Evolutionary conservation across 164 flowering plant species (phyloP).

Genomic region (Kingdonia uniflora): DNA sequence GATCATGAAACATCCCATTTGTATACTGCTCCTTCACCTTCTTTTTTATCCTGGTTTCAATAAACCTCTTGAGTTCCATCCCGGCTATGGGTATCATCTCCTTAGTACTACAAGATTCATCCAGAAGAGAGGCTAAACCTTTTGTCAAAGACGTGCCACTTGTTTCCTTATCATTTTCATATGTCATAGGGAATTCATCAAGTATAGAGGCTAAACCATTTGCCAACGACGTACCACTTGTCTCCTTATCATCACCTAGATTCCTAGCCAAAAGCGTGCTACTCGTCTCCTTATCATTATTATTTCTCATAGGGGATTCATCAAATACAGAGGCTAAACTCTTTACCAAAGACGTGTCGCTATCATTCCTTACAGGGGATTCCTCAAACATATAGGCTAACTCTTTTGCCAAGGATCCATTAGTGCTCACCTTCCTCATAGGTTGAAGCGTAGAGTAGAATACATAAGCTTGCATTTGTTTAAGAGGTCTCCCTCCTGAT

Average conservation of each 20-base stretch:
- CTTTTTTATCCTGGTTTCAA: slow-evolving; percentile 70
- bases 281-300: slow-evolving; percentile 6
- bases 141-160: slow-evolving; percentile 34
- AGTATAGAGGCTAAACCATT: too few species aligned
- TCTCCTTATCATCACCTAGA: slow-evolving; percentile 31
- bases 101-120: slow-evolving; percentile 32
- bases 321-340: slow-evolving; percentile 59
- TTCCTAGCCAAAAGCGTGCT: slow-evolving; percentile 38
- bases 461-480: slow-evolving; percentile 10
- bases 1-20: slow-evolving; percentile 58
- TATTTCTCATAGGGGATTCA: slow-evolving; percentile 25
- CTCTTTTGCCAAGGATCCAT: too few species aligned
- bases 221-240: too few species aligned
- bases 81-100: slow-evolving; percentile 30
- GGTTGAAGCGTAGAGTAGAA: slow-evolving; percentile 13
- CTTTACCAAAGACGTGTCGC: slow-evolving; percentile 32
- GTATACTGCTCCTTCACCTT: slow-evolving; percentile 65
- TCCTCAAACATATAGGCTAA: too few species aligned
- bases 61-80: slow-evolving; percentile 49
- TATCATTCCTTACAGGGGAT: background rate
- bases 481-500: slow-evolving; percentile 13
- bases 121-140: slow-evolving; percentile 58
- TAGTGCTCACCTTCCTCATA: background rate
- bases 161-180: slow-evolving; percentile 6
- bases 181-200: background rate